These are phyloP conservation scores for Dillenia suffruticosa DNA, from an alignment of 164 flowering plant genomes.

Conservation along the genomic window DNA sequence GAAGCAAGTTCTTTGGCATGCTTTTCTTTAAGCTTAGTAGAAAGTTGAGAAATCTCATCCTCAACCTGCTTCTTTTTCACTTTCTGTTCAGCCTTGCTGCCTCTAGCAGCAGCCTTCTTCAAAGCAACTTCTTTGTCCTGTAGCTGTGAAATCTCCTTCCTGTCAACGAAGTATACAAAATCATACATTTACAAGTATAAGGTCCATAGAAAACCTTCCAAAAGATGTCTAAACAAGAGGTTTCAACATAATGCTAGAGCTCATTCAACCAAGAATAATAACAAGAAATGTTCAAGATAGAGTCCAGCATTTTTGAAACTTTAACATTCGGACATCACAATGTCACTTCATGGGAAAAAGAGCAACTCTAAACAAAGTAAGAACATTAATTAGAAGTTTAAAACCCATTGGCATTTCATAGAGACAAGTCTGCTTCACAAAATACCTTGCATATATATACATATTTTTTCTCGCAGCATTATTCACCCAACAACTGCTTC, in stretches of 20 bases:
- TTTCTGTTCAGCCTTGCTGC: constrained; percentile 98
- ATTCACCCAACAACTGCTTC: too few species aligned
- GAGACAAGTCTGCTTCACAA: too few species aligned
- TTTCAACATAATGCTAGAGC: neutral
- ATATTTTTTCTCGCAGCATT: too few species aligned
- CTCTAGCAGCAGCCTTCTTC: constrained; percentile 88
- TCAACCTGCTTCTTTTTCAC: constrained; percentile 95
- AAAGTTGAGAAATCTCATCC: constrained; percentile 70
- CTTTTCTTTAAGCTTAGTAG: constrained; percentile 64
- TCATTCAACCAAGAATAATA: neutral
- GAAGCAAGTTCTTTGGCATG: constrained; percentile 84
- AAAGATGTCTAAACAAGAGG: neutral
- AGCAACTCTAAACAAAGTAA: too few species aligned
- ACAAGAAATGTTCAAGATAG: too few species aligned
- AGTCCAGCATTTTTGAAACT: too few species aligned
- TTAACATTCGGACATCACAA: too few species aligned
- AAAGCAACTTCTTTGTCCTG: constrained; percentile 71
- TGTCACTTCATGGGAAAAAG: too few species aligned
- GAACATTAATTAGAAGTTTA: too few species aligned
- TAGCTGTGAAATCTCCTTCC: constrained; percentile 70
- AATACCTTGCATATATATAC: too few species aligned
- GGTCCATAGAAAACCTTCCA: too few species aligned
- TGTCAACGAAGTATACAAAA: constrained; percentile 18
- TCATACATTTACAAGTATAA: neutral
- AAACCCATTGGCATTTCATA: too few species aligned